These are phyloP conservation scores for Phytophthora tubulina DNA, from an alignment of 352 stramenopile species.

Conservation along the genomic window DNA sequence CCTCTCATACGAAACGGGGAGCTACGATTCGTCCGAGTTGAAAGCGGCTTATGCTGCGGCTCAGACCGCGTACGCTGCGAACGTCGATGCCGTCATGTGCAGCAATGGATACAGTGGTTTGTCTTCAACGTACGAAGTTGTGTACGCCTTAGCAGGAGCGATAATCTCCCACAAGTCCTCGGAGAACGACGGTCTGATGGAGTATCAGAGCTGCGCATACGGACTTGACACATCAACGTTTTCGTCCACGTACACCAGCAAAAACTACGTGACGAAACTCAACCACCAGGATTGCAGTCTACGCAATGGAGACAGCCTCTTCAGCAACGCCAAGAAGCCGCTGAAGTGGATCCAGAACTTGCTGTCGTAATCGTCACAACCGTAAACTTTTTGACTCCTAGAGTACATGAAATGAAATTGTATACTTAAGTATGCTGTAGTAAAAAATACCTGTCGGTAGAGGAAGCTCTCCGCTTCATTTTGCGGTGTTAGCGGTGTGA, in stretches of 20 bases:
- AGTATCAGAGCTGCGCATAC: constrained; percentile 51
- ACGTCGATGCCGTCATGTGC: constrained; percentile 39
- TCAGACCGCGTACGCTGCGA: constrained; percentile 24
- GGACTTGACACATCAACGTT: constrained; percentile 40
- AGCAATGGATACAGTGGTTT: constrained; percentile 35
- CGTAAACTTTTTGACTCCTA: too few relatives aligned
- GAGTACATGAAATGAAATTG: neutral
- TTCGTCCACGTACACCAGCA: constrained; percentile 40
- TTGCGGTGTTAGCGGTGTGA: too few relatives aligned
- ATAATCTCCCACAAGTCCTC: constrained; percentile 32
- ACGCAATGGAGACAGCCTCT: constrained; percentile 56
- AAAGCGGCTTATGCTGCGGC: constrained; percentile 22
- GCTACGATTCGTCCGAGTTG: constrained; percentile 23
- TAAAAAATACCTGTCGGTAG: too few relatives aligned
- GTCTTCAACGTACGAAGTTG: constrained; percentile 13
- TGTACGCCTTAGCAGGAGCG: constrained; percentile 22
- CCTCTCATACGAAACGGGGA: constrained; percentile 42
- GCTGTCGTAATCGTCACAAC: constrained; percentile 26
- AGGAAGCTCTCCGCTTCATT: too few relatives aligned
- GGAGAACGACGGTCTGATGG: constrained; percentile 28
- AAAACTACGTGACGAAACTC: constrained; percentile 55
- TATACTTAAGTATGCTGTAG: too few relatives aligned
- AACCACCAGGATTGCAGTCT: constrained; percentile 62
- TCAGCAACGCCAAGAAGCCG: constrained; percentile 51
- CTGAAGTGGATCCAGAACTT: constrained; percentile 69